Conservation (phyloP, 805 yeast genomes). For the Yamadazyma phyllophila region DNA sequence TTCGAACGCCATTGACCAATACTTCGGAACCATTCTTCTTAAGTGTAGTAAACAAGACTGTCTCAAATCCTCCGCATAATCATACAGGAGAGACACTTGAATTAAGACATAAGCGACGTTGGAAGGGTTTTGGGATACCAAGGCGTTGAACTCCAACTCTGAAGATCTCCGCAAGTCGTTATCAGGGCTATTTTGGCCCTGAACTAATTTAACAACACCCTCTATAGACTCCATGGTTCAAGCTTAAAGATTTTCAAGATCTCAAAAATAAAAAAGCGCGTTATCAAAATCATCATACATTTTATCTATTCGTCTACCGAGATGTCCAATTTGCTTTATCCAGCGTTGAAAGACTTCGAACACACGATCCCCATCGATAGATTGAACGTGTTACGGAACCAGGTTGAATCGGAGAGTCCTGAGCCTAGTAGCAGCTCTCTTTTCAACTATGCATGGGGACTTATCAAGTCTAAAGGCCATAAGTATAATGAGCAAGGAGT, state of each 20-base stretch:
- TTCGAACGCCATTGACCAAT: constrained; percentile 83
- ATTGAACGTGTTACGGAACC: constrained; percentile 69
- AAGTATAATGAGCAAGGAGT: constrained; percentile 78
- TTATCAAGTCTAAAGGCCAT: constrained; percentile 65
- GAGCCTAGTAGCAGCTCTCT: constrained; percentile 76
- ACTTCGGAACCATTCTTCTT: constrained; percentile 63
- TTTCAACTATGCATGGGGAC: constrained; percentile 96
- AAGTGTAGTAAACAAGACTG: constrained; percentile 68
- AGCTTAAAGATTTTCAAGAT: neutral
- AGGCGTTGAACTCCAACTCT: constrained; percentile 46
- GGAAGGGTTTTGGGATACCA: constrained; percentile 51
- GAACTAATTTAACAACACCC: constrained; percentile 8
- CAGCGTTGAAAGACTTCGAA: constrained; percentile 42
- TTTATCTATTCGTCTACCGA: neutral
- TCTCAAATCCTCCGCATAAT: constrained; percentile 35
- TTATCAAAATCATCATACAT: neutral
- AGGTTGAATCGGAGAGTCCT: constrained; percentile 78
- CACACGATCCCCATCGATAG: constrained; percentile 70
- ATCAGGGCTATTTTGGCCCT: constrained; percentile 41
- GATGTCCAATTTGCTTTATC: constrained; percentile 21
- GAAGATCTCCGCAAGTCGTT: constrained; percentile 51
- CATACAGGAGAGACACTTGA: constrained; percentile 32
- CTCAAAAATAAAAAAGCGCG: constrained; percentile 3
- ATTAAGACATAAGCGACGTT: constrained; percentile 42
- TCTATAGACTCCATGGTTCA: neutral